A percentile compares a stretch with the other conserved stretches of the same genome.
Conservation (phyloP, 768 basidiomycete genomes). For the Leccinum olivaceopallidum region DNA sequence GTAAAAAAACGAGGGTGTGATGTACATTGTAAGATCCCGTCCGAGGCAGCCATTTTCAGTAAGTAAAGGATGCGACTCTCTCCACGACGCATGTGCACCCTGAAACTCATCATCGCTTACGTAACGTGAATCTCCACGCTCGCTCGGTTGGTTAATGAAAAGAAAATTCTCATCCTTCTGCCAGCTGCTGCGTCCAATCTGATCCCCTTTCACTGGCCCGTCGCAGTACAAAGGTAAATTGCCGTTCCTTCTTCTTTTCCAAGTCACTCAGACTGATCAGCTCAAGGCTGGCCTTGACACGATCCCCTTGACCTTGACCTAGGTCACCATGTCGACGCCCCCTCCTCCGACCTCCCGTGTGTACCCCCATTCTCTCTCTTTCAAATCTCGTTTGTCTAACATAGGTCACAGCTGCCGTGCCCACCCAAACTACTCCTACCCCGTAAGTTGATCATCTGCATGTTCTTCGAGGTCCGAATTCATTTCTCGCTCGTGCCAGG, state of each 20-base stretch:
- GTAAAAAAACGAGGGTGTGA: conserved; percentile 20
- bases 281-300: conserved; percentile 4
- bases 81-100: neutral
- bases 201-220: neutral
- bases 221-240: conserved; percentile 8
- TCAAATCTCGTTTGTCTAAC: neutral
- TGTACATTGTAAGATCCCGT: neutral
- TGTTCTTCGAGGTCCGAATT: neutral
- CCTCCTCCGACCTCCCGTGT: neutral
- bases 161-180: conserved; percentile 25
- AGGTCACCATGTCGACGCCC: conserved; percentile 10
- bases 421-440: fast-evolving
- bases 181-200: neutral
- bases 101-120: conserved; percentile 13
- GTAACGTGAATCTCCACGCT: conserved; percentile 16
- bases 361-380: conserved; percentile 1
- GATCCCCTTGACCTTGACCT: neutral
- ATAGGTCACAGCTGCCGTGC: neutral
- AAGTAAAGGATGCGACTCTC: neutral
- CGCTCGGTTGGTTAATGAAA: conserved; percentile 1
- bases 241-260: neutral
- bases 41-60: neutral
- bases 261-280: neutral
- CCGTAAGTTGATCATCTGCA: conserved; percentile 8
- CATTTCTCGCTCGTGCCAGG: neutral